Evolutionary conservation across 1,139 yeast genomes (phyloP).

Genomic region (Blastobotrys aristatus): DNA sequence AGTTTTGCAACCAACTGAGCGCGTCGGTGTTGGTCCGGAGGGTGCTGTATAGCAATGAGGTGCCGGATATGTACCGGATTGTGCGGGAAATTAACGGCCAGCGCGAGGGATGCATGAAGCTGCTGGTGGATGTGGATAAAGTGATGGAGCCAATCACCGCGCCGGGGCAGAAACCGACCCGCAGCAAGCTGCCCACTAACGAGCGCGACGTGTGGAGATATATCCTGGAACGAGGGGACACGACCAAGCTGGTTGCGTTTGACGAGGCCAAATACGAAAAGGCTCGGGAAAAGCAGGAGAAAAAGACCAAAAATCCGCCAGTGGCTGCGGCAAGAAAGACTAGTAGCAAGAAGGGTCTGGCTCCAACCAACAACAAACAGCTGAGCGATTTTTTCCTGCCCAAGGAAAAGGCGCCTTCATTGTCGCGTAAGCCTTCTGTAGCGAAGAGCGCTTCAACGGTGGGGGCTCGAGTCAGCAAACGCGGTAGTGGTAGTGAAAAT

Average conservation of each 20-base stretch:
- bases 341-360: background rate
- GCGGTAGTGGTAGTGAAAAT: background rate
- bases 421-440: background rate
- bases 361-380: background rate
- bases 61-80: background rate
- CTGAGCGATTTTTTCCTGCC: conserved; percentile 1
- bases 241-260: background rate
- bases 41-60: background rate
- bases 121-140: background rate
- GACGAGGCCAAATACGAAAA: conserved; percentile 2
- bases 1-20: conserved; percentile 5
- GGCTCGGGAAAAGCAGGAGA: background rate
- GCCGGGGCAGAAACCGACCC: background rate
- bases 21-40: background rate
- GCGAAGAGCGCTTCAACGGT: background rate
- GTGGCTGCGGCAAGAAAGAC: background rate
- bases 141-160: background rate
- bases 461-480: background rate
- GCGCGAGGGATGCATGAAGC: conserved; percentile 4
- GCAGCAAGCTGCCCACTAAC: background rate
- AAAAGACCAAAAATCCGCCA: background rate
- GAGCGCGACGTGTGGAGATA: conserved; percentile 6
- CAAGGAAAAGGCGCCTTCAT: background rate
- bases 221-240: background rate
- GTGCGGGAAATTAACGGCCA: conserved; percentile 4